These are phyloP conservation scores for Platismatia glauca DNA, from an alignment of 495 filamentous ascomycete species.

Conservation along the genomic window DNA sequence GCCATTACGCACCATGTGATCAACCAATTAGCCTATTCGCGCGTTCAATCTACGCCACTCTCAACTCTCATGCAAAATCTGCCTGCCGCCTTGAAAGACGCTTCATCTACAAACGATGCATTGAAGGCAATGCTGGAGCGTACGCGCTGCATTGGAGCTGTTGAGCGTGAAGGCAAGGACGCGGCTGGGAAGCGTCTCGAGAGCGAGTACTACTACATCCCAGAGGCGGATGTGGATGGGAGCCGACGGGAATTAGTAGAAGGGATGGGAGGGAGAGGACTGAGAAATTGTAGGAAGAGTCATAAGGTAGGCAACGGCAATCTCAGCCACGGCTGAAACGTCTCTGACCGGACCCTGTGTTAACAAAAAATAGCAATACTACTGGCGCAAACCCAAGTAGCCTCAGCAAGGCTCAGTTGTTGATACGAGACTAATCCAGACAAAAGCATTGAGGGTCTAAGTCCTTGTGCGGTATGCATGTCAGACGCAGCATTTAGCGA, in stretches of 20 bases:
- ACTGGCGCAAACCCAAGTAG: constrained; percentile 71
- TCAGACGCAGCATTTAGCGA: not conserved
- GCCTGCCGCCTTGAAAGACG: constrained; percentile 52
- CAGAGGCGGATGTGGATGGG: constrained; percentile 76
- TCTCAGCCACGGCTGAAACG: constrained; percentile 6
- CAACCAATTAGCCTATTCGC: constrained; percentile 95
- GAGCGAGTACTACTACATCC: constrained; percentile 96
- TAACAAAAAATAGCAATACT: constrained; percentile 67
- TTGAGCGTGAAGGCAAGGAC: constrained; percentile 86
- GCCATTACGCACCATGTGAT: constrained; percentile 63
- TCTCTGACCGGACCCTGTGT: constrained; percentile 23
- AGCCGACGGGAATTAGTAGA: constrained; percentile 74
- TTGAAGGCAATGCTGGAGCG: constrained; percentile 51
- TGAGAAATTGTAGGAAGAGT: constrained; percentile 81
- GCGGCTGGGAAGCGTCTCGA: constrained; percentile 89
- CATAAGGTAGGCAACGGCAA: constrained; percentile 66
- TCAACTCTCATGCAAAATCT: constrained; percentile 80
- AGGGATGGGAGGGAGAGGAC: constrained; percentile 74
- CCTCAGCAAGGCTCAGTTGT: not conserved
- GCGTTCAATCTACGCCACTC: constrained; percentile 84
- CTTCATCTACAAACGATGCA: constrained; percentile 28
- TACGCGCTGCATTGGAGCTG: constrained; percentile 73
- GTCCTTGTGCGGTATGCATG: not conserved
- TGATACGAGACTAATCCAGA: not conserved
- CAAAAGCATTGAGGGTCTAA: not conserved